phyloP scores from a whole-genome alignment of 148 eudicot genomes.

The Tetragonia tetragonoides region DNA sequence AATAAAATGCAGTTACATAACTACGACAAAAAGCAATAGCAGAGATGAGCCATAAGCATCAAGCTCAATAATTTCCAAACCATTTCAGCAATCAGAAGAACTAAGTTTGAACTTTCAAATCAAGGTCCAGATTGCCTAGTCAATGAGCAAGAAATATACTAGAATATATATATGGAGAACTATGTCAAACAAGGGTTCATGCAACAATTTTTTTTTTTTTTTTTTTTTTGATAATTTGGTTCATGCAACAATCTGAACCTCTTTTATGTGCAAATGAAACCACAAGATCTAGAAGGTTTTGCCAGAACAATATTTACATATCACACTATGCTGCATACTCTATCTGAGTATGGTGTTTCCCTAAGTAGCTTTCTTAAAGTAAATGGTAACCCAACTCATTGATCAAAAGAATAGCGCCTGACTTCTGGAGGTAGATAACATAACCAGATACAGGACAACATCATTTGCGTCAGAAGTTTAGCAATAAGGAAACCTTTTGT shows the following conservation, averaged over 20 bases:
- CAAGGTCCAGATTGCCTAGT: neutral
- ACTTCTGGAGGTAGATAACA: too few relatives aligned
- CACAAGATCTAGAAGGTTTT: neutral
- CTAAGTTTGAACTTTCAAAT: neutral
- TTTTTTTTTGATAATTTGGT: neutral
- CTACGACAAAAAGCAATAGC: neutral
- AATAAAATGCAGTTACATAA: neutral
- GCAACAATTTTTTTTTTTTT: neutral
- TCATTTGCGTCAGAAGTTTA: too few relatives aligned
- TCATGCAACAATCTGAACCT: neutral
- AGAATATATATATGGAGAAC: neutral
- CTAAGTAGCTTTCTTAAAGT: neutral
- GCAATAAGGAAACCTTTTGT: too few relatives aligned
- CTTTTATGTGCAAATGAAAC: neutral
- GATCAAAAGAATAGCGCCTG: too few relatives aligned
- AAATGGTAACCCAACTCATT: neutral
- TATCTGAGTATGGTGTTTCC: neutral
- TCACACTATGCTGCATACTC: neutral
- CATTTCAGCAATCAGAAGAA: neutral
- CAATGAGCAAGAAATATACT: neutral
- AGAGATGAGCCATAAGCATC: neutral
- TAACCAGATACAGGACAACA: too few relatives aligned
- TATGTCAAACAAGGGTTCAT: neutral
- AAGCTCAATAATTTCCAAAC: neutral
- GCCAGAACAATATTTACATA: neutral